Evolutionary conservation across 2,329 filamentous ascomycete genomes (phyloP).

Genomic region (Stagonosporopsis vannaccii): DNA sequence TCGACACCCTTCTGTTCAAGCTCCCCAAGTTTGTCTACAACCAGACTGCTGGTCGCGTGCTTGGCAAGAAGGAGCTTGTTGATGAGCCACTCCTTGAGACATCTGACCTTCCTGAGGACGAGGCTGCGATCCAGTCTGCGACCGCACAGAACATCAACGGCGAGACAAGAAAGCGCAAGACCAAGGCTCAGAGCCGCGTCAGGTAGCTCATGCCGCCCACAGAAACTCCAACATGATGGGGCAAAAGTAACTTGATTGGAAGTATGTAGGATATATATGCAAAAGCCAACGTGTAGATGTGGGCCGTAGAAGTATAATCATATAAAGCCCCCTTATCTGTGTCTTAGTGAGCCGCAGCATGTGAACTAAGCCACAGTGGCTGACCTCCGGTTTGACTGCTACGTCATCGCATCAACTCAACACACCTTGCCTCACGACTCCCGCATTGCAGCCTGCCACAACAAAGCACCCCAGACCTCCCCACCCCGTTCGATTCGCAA

Average conservation of each 20-base stretch:
- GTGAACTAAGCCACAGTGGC: constrained; percentile 24
- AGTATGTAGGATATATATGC: constrained; percentile 15
- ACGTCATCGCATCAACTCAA: constrained; percentile 12
- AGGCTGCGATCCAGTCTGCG: constrained; percentile 52
- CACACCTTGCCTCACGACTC: constrained; percentile 10
- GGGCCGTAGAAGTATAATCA: neutral
- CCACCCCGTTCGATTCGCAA: no score
- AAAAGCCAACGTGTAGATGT: constrained; percentile 1
- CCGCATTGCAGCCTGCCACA: constrained; percentile 2
- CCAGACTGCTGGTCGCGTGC: constrained; percentile 53
- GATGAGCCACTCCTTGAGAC: constrained; percentile 47
- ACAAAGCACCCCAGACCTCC: neutral
- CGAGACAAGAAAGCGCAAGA: constrained; percentile 53
- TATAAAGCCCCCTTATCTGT: neutral
- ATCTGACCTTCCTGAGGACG: constrained; percentile 48
- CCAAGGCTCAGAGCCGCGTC: constrained; percentile 35
- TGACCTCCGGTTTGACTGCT: constrained; percentile 9
- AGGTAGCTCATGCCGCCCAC: constrained; percentile 21
- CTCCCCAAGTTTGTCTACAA: constrained; percentile 77
- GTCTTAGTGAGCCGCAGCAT: neutral
- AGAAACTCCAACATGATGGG: neutral
- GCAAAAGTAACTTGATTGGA: constrained; percentile 1
- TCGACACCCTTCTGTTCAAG: constrained; percentile 82
- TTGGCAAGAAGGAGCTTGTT: constrained; percentile 49
- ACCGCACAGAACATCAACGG: constrained; percentile 55